phyloP scores from a whole-genome alignment of 805 yeast genomes.

The Zygosaccharomyces kombuchaensis region DNA sequence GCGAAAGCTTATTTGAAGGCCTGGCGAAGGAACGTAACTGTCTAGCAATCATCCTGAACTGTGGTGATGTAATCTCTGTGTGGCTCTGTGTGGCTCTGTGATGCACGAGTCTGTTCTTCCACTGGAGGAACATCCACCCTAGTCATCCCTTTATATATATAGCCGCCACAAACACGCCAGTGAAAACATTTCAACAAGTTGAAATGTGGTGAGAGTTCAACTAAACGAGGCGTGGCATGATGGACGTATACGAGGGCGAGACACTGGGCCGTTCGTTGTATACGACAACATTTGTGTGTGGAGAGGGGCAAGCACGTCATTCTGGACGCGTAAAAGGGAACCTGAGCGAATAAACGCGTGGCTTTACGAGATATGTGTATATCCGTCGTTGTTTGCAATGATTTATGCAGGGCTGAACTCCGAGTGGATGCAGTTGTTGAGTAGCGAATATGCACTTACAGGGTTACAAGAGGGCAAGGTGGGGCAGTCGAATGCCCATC shows the following conservation, averaged over 20 bases:
- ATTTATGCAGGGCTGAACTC: too few species aligned
- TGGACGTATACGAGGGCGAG: background rate
- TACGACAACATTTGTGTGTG: background rate
- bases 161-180: constrained; percentile 3
- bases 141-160: background rate
- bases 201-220: constrained; percentile 3
- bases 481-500: too few species aligned
- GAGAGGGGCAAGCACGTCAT: background rate
- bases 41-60: constrained; percentile 4
- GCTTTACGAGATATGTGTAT: background rate
- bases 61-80: background rate
- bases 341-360: background rate
- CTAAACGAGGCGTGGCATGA: constrained; percentile 1
- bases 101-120: background rate
- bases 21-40: background rate
- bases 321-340: background rate
- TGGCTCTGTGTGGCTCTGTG: too few species aligned
- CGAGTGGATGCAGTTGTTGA: too few species aligned
- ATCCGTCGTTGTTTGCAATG: background rate
- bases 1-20: constrained; percentile 10
- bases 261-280: background rate
- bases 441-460: too few species aligned
- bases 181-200: background rate
- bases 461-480: too few species aligned
- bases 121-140: background rate